A percentile compares a stretch with the other conserved stretches of the same genome.
phyloP scores from a whole-genome alignment of 1,284 basidiomycete species.

The Coniferiporia weirii region DNA sequence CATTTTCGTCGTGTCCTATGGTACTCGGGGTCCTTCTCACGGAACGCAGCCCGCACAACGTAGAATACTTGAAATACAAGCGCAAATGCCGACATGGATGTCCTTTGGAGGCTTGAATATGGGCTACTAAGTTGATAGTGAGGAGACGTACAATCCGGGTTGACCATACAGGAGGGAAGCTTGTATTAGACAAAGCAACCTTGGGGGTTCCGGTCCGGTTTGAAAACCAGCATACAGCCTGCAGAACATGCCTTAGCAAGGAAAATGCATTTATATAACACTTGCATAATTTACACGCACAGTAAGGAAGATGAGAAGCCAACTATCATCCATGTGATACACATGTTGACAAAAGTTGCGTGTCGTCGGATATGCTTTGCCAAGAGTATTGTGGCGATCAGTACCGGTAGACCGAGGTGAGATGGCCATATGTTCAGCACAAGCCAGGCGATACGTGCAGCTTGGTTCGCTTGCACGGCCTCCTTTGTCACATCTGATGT shows the following conservation, averaged over 20 bases:
- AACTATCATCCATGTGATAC: conserved; percentile 38
- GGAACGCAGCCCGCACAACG: conserved; percentile 29
- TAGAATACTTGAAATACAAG: conserved; percentile 45
- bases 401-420: conserved; percentile 41
- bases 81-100: conserved; percentile 37
- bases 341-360: conserved; percentile 43
- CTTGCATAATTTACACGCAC: conserved; percentile 8
- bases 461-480: conserved; percentile 36
- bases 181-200: conserved; percentile 39
- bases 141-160: conserved; percentile 37
- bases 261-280: conserved; percentile 25
- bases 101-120: conserved; percentile 24
- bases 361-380: conserved; percentile 40
- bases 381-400: conserved; percentile 35
- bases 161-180: conserved; percentile 44
- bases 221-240: conserved; percentile 38
- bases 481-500: not conserved
- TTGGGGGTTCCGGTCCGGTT: conserved; percentile 40
- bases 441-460: conserved; percentile 37
- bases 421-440: conserved; percentile 46
- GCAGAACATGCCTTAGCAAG: conserved; percentile 29
- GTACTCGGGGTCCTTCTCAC: conserved; percentile 23
- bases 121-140: not conserved
- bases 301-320: conserved; percentile 29
- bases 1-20: conserved; percentile 33